Conservation (phyloP, 108 stramenopile genomes). For the Nitzschia inconspicua region DNA sequence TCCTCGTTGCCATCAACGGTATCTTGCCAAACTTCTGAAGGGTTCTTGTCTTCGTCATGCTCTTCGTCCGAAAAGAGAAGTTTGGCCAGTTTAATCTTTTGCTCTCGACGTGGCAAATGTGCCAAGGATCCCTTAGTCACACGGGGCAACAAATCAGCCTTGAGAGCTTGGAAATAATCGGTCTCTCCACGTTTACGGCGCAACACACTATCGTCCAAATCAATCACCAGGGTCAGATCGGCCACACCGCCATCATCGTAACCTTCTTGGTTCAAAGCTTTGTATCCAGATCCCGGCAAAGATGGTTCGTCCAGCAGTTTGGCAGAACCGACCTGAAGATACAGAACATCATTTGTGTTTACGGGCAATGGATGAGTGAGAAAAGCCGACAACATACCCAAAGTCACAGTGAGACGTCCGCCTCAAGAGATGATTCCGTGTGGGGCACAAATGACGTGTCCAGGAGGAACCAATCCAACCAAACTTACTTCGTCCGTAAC, state of each 20-base stretch:
- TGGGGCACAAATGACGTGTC: no score
- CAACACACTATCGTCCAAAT: conserved; percentile 81
- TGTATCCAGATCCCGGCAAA: conserved; percentile 77
- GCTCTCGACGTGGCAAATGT: conserved; percentile 73
- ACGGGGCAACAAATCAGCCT: conserved; percentile 80
- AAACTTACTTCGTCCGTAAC: conserved; percentile 70
- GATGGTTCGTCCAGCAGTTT: conserved; percentile 77
- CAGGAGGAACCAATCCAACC: no score
- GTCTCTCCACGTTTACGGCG: conserved; percentile 81
- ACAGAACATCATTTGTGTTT: neutral
- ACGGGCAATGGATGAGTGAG: neutral
- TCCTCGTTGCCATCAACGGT: conserved; percentile 57
- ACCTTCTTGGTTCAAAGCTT: conserved; percentile 76
- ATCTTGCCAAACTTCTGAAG: conserved; percentile 81
- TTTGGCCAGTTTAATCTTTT: conserved; percentile 85
- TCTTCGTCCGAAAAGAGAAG: conserved; percentile 86
- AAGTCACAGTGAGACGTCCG: no score
- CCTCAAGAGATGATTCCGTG: no score
- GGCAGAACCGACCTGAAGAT: conserved; percentile 64
- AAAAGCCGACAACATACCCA: no score
- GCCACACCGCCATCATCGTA: conserved; percentile 90
- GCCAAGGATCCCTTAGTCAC: conserved; percentile 71
- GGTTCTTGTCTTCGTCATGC: conserved; percentile 77
- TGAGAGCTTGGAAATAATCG: conserved; percentile 76
- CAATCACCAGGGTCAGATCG: conserved; percentile 85